Base-by-base conservation (phyloP, 2,329 filamentous ascomycete genomes). In the Phialocephala subalpina region DNA sequence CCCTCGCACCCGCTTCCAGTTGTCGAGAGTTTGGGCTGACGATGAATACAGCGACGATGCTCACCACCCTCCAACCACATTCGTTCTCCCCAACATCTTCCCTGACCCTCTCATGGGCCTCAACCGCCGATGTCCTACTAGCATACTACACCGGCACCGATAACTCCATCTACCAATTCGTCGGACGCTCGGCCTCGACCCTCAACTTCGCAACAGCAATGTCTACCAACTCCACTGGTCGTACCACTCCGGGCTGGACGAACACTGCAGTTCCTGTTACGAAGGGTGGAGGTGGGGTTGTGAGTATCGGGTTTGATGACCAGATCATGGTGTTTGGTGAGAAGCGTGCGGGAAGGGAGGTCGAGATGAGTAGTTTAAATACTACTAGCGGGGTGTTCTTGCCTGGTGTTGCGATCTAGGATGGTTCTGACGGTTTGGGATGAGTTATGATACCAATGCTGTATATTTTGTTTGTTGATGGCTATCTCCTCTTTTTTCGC, bases 261-360 rank as follows among this genome's bases (percentile, higher is more conserved):
- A 56, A 64, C 25, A 64, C 57, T 2, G 45, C 62, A 22, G 18
- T 33, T 14, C 56, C 18, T 6, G 38, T 52, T 9, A 45, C 42
- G 2, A 16, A 47, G 35, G 57, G 62, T 22, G 62, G 56, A 29
- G 62, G 29, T 16, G 36, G 29, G 2, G 62, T 60, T 12, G 62
- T 27, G 11, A 64, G 62, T 47, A 47, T 45, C 14, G 35, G 42
- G 12, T 64, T 57, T 29, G 27, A 18, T 7, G 62, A 64, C n/a
- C 56, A 64, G 35, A 22, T 64, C n/a, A 42, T 22, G 38, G n/a
- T 64, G 27, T 64, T 60, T n/a, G 38, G 45, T 22, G 36, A 29
- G 20, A 29, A 16, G n/a, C 27, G 12, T 33, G 29, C 29, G 16
- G 38, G 45, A 18, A 35, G 14, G 5, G 45, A 42, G 20, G 25